Evolutionary conservation across 148 eudicot genomes (phyloP), one percentile per base, ranked within the genome.

Genomic region (Chenopodium berlandieri): DNA sequence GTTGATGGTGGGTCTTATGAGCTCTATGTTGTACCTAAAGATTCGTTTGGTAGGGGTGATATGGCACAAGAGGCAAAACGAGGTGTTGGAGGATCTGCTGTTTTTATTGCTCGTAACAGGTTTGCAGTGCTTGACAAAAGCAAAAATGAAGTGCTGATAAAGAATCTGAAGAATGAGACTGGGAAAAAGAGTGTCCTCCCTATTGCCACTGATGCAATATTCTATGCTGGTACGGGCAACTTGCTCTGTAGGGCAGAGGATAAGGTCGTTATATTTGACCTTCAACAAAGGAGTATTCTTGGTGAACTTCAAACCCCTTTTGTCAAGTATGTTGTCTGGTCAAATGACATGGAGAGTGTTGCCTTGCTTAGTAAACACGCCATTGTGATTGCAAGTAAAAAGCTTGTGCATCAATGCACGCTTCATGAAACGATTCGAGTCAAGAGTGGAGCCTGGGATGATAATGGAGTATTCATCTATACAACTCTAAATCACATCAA

Each of bases 381-480:
- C 31, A 90, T 93, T 52, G 92, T 93, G 47, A 89, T 93, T 75
- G 91, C 97, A 52, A 87, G 78, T 79, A 93, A 91, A 83, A 91
- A 70, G 86, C 95, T 93, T 67, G 91, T 90, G 74, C 97, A 90
- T 82, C 91, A 84, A 65, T 93, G 95, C 87, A 93, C 94, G 73
- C 90, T 93, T 85, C 97, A 92, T 32, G 97, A 93, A 82, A 93
- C 95, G 10, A 93, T 90, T 77, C 92, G 95, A 54, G 92, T 91
- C n/a, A 93, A 93, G 88, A 90, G 97, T 79, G 97, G 97, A 22
- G 90, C 89, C 62, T 93, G 97, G 97, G 97, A 93, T 85, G 97
- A 91, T 82, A 91, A 91, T 89, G 95, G 97, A 64, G 94, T 93
- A 32, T 93, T 93, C 77, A 90, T 93, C 76, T 93, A 93, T 76